Evolutionary conservation across 495 filamentous ascomycete species (phyloP), one percentile per base, ranked within the genome.

Genomic region (Podospora fimiseda): DNA sequence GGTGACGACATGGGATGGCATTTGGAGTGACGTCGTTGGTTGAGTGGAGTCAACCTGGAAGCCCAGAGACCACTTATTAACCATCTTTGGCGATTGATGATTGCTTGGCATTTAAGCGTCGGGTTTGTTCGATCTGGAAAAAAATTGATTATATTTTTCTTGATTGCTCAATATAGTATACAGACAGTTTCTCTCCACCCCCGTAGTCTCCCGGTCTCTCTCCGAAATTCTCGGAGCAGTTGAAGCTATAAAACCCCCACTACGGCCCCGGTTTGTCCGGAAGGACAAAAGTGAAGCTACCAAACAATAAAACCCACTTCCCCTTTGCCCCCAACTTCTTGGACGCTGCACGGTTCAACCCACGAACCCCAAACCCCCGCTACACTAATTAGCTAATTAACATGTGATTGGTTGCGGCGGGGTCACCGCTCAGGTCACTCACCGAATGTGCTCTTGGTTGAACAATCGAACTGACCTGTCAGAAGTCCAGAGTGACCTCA

Each of bases 351-450:
- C 13, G 39, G 39, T n/a, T n/a, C 16, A 18, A n/a, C 11, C 13
- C 39, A 41, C 39, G 6, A n/a, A 9, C 39, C 16, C 16, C 8
- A 41, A 14, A 15, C 44, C 44, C 24, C 44, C 44, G 33, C 44
- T 23, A 20, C 16, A 22, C 44, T 47, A 30, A 47, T 47, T n/a
- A 14, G 39, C 39, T 5, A 18, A 4, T n/a, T 41, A 13, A 27
- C 44, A 47, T 47, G 44, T 47, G 44, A 47, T 47, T 47, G 44
- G 44, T 22, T 23, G 42, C 42, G 23, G 42, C 18, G 42, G 14
- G 42, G 9, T 2, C 42, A 19, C 42, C 2, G 42, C 18, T 19
- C 39, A 42, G 15, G 39, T 16, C 42, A 20, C 42, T 44, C 15
- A 44, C 42, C 42, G 20, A 19, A 44, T 21, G 18, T 22, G 14